These are phyloP conservation scores for Dryas alaskensis DNA, from an alignment of 306 rosid species.

Conservation along the genomic window DNA sequence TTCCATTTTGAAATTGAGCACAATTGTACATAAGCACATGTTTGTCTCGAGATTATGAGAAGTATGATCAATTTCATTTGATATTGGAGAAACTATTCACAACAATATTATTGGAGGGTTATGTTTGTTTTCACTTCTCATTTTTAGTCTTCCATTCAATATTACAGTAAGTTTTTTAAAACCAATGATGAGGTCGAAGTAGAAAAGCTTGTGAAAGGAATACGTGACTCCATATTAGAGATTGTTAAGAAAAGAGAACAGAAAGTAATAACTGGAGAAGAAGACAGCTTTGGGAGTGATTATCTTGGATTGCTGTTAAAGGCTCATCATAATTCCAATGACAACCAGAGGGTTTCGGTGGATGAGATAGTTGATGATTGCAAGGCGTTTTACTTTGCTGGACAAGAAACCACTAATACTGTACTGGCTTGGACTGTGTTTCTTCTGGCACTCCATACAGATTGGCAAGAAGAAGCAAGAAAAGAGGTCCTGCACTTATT, in stretches of 20 bases:
- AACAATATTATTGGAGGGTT: too few relatives aligned
- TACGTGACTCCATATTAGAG: constrained; percentile 9
- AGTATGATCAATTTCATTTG: too few relatives aligned
- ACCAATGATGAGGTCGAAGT: constrained; percentile 23
- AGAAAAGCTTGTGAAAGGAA: constrained; percentile 28
- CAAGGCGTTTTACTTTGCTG: constrained; percentile 27
- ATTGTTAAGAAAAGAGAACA: constrained; percentile 22
- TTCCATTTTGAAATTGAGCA: too few relatives aligned
- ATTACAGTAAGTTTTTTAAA: constrained; percentile 22
- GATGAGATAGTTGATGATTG: constrained; percentile 32
- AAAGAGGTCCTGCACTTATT: constrained; percentile 24
- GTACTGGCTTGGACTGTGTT: constrained; percentile 30
- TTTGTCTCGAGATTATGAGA: too few relatives aligned
- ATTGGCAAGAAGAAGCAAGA: constrained; percentile 40
- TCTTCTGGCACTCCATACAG: constrained; percentile 24
- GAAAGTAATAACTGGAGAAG: constrained; percentile 11
- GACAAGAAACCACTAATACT: constrained; percentile 29
- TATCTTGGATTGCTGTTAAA: constrained; percentile 25
- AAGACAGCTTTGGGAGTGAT: constrained; percentile 26
- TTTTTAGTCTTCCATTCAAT: background rate
- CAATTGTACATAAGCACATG: too few relatives aligned
- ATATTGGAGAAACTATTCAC: too few relatives aligned
- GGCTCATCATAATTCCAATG: constrained; percentile 24
- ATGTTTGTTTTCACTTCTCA: background rate
- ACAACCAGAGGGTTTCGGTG: constrained; percentile 19